Base-by-base conservation (phyloP, 108 stramenopile species). In the Cyclostephanos tholiformis region DNA sequence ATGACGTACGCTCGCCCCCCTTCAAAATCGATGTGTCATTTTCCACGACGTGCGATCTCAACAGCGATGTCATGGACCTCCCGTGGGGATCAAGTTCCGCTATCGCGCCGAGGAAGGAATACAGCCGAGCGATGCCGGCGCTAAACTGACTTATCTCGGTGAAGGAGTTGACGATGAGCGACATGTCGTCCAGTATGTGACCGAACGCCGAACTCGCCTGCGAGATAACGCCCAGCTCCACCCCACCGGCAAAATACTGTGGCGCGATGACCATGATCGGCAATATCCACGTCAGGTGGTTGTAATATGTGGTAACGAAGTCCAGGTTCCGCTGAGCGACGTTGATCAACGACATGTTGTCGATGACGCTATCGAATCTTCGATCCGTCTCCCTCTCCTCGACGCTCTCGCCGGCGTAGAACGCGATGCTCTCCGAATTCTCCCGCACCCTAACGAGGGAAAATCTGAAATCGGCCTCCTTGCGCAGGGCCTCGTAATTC, bases 171-270 rank as follows among this genome's bases (percentile, higher is more conserved):
- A 92, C 72, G 26, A 92, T 84, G 25, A 92, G 38, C 0, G 72
- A 71, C 52, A 97, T 76, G 77, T 98, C 97, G 62, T 77, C 78
- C 13, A 97, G 79, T 60, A 97, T 93, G 67, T 98, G 98, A 43
- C 91, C 95, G 72, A 92, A 92, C 0, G 91, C 91, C 12, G 71
- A 26, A 46, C 70, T 73, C 20, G 83, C 70, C 63, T 84, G 83
- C 4, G 70, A 64, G 4, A 84, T 76, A 16, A 84, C 80, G 0
- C 90, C 90, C 41, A 91, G 61, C 64, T 88, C 76, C 35, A 91
- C 85, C 65, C 70, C 80, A 50, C 88, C 88, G 8, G 85, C 80
- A 57, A 91, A 91, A 51, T 86, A 89, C 50, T 86, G 61, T 0
- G 89, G 90, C 13, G 90, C 87, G 11, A 89, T 85, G 20, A 91